phyloP scores from a whole-genome alignment of 495 filamentous ascomycete genomes.

The Neurospora sp. region DNA sequence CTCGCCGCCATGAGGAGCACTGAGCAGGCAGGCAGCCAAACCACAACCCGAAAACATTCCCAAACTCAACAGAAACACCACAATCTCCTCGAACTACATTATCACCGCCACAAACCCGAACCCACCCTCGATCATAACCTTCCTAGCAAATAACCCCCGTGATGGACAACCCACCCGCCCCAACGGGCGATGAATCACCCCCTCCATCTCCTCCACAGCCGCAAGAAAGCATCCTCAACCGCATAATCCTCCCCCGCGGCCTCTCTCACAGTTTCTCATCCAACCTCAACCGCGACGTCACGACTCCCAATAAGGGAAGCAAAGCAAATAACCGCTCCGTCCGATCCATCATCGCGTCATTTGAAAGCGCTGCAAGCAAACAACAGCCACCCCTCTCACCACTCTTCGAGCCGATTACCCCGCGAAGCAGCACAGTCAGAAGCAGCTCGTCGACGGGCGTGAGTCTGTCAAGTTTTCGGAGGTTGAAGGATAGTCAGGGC shows the following conservation, averaged over 20 bases:
- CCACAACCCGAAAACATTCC: neutral
- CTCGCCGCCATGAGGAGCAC: neutral
- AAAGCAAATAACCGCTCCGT: constrained; percentile 5
- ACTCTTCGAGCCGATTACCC: neutral
- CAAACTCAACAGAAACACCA: neutral
- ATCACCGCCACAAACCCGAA: neutral
- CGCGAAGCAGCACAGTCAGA: neutral
- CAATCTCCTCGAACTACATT: neutral
- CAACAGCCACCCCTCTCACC: neutral
- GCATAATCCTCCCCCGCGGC: constrained; percentile 10
- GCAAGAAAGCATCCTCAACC: constrained; percentile 12
- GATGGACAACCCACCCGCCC: neutral
- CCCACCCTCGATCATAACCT: neutral
- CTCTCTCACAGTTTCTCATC: constrained; percentile 10
- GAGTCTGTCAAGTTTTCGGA: neutral
- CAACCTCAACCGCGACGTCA: constrained; percentile 6
- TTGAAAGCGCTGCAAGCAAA: constrained; percentile 5
- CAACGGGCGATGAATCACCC: neutral
- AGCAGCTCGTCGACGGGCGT: neutral
- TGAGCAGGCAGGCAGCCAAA: neutral
- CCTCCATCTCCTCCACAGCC: neutral
- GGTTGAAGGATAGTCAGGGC: neutral
- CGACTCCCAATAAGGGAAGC: neutral
- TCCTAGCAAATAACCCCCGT: neutral
- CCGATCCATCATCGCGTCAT: constrained; percentile 8